A percentile compares a stretch with the other conserved stretches of the same genome.
These are phyloP conservation scores for Phytophthora vignae DNA, from an alignment of 352 stramenopile genomes.

Conservation along the genomic window DNA sequence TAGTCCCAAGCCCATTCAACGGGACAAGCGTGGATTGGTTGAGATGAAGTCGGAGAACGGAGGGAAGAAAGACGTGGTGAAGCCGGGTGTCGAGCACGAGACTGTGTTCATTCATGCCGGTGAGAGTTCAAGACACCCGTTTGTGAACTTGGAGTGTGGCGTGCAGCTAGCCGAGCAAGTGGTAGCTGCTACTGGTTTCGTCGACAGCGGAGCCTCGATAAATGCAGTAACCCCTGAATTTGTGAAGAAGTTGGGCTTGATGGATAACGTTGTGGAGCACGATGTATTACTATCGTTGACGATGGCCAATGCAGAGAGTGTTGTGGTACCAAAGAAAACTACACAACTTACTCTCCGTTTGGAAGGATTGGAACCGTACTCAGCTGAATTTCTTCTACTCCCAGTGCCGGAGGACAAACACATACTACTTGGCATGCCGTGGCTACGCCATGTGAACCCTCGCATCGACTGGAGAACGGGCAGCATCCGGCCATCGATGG, in stretches of 20 bases:
- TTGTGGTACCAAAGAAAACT: neutral
- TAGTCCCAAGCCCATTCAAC: slow-evolving; percentile 8
- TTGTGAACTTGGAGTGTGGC: no score
- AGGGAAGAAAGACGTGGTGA: neutral
- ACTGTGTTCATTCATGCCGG: no score
- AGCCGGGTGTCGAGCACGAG: no score
- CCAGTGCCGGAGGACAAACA: neutral
- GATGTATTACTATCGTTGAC: neutral
- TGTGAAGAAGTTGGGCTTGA: neutral
- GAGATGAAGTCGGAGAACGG: neutral
- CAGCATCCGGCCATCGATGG: slow-evolving; percentile 1
- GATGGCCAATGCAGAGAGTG: slow-evolving; percentile 1
- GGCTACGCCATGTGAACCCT: neutral
- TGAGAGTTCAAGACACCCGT: no score
- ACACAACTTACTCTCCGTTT: neutral
- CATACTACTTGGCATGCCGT: slow-evolving; percentile 15
- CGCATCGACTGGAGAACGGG: neutral
- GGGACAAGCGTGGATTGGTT: slow-evolving; percentile 10
- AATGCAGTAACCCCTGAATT: no score
- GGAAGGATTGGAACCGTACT: neutral
- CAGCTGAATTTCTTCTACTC: neutral
- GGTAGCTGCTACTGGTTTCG: no score
- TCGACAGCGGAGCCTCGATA: no score
- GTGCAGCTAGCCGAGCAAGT: no score
- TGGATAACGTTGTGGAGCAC: neutral